phyloP scores from a whole-genome alignment of 805 yeast species.

The Candida xiaguanensis region DNA sequence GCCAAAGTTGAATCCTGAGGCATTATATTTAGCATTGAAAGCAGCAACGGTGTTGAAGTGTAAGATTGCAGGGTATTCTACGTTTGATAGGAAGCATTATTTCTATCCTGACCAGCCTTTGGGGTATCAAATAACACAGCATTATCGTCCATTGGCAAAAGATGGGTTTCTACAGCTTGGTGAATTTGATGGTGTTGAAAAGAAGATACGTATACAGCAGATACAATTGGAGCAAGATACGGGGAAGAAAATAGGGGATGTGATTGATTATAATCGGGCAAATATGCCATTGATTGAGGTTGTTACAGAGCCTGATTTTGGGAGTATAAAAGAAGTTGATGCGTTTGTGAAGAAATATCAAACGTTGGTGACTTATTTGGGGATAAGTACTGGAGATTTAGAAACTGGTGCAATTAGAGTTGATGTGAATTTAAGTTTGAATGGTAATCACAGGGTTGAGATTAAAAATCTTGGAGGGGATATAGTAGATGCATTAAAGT shows the following conservation, averaged over 20 bases:
- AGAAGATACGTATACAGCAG: slow-evolving; percentile 64
- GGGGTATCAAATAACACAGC: slow-evolving; percentile 95
- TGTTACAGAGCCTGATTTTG: slow-evolving; percentile 88
- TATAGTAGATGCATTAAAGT: slow-evolving; percentile 67
- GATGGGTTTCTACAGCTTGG: slow-evolving; percentile 57
- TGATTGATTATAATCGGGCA: slow-evolving; percentile 77
- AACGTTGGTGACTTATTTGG: slow-evolving; percentile 59
- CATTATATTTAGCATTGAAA: slow-evolving; percentile 63
- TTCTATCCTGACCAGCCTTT: slow-evolving; percentile 95
- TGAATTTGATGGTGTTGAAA: slow-evolving; percentile 52
- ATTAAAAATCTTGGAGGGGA: slow-evolving; percentile 86
- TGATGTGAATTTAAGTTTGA: slow-evolving; percentile 87
- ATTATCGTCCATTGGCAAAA: slow-evolving; percentile 70
- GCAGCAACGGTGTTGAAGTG: slow-evolving; percentile 71
- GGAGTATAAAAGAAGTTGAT: slow-evolving; percentile 60
- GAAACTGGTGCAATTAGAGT: slow-evolving; percentile 95
- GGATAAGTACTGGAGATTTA: slow-evolving; percentile 82
- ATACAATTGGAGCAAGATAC: slow-evolving; percentile 95
- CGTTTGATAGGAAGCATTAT: slow-evolving; percentile 92
- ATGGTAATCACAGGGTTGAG: slow-evolving; percentile 72
- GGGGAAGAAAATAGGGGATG: slow-evolving; percentile 47
- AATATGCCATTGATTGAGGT: slow-evolving; percentile 86
- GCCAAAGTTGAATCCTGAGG: slow-evolving; percentile 75
- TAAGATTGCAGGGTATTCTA: slow-evolving; percentile 49
- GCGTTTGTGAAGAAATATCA: slow-evolving; percentile 82